phyloP scores from a whole-genome alignment of 78 protist species.

The Blattamonas nauphoetae region DNA sequence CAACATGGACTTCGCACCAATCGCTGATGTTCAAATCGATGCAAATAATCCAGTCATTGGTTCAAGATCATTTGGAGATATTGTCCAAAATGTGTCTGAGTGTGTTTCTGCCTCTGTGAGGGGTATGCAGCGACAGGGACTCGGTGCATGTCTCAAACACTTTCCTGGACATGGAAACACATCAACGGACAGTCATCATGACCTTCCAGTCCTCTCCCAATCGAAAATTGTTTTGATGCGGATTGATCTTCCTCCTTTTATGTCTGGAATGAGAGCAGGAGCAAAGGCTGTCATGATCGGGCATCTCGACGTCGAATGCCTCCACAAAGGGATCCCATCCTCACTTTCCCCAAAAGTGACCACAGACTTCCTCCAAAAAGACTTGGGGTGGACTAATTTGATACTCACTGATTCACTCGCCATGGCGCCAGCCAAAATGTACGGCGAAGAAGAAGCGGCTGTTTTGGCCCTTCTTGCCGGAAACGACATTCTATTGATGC shows the following conservation, averaged over 20 bases:
- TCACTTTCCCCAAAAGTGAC: not conserved
- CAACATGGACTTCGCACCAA: not conserved
- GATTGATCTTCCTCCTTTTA: not conserved
- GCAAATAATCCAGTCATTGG: not conserved
- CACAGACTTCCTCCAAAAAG: not conserved
- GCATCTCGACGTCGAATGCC: not conserved
- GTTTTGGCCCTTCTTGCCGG: not conserved
- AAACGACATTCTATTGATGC: not conserved
- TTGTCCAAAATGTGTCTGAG: not conserved
- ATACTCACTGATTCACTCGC: not conserved
- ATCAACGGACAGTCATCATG: not conserved
- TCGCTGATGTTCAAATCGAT: not conserved
- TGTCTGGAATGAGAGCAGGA: not conserved
- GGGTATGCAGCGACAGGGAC: not conserved
- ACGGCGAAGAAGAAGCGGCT: not conserved
- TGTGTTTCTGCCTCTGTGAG: not conserved
- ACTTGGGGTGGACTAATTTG: not conserved
- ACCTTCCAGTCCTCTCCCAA: not conserved
- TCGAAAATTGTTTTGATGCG: not conserved
- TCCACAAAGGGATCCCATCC: not conserved
- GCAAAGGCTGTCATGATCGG: not conserved
- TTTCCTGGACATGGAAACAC: not conserved
- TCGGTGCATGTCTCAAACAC: not conserved
- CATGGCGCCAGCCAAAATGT: not conserved
- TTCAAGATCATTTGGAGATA: not conserved